Evolutionary conservation across 495 filamentous ascomycete species (phyloP).

Genomic region (Aspergillus carlsbadensis): DNA sequence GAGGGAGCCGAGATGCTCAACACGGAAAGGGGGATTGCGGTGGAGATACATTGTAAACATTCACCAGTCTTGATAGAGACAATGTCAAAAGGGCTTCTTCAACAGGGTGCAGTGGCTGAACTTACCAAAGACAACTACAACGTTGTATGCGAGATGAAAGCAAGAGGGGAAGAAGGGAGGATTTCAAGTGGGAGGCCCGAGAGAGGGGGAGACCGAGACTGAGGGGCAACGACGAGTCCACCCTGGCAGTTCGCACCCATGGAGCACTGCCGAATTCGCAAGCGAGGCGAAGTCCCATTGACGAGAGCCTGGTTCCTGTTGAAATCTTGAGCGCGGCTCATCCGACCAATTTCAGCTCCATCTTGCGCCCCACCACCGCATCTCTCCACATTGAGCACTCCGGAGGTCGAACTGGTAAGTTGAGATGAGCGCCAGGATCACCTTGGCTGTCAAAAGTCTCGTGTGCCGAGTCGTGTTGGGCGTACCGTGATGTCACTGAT

Average conservation of each 20-base stretch:
- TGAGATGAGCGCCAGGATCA: background rate
- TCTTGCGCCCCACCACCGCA: background rate
- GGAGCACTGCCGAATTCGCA: conserved; percentile 4
- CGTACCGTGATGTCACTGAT: background rate
- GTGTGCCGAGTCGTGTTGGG: background rate
- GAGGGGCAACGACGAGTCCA: conserved; percentile 3
- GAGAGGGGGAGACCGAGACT: background rate
- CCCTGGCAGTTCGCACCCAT: background rate
- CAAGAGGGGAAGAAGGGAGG: background rate
- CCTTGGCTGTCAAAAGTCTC: background rate
- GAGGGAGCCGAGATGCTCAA: conserved; percentile 82
- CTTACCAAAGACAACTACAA: conserved; percentile 1
- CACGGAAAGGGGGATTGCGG: conserved; percentile 72
- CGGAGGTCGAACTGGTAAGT: background rate
- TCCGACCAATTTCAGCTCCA: background rate
- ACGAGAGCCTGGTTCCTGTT: background rate
- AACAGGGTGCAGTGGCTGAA: background rate
- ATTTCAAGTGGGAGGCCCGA: background rate
- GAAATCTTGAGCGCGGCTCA: background rate
- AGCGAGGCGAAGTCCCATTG: background rate
- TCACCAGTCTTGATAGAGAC: background rate
- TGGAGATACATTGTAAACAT: conserved; percentile 42
- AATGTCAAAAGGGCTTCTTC: background rate
- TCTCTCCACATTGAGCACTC: conserved; percentile 5
- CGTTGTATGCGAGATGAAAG: background rate